Percentiles rank a stretch among this genome's conserved stretches.
phyloP scores from a whole-genome alignment of 2,329 filamentous ascomycete species.

The Zalaria sp. region DNA sequence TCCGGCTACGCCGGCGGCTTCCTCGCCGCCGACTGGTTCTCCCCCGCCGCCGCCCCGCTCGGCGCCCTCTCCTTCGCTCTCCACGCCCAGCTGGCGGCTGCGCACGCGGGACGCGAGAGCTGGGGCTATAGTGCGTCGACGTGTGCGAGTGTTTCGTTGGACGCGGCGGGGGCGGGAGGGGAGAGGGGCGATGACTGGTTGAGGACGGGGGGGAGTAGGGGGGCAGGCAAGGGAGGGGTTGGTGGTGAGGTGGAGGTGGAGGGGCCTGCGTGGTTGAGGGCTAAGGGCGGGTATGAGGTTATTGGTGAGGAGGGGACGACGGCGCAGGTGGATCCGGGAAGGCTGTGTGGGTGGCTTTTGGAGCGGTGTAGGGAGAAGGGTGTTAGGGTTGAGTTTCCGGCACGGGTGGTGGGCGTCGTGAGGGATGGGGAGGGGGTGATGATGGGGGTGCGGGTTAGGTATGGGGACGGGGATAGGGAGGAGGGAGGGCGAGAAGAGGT shows the following conservation, averaged over 20 bases:
- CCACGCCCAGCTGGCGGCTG: constrained; percentile 49
- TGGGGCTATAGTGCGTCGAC: constrained; percentile 49
- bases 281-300: constrained; percentile 41
- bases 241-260: constrained; percentile 21
- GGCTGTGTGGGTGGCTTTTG: constrained; percentile 53
- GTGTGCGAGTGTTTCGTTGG: constrained; percentile 40
- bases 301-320: constrained; percentile 47
- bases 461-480: constrained; percentile 25
- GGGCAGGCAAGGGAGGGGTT: constrained; percentile 43
- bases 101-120: constrained; percentile 40
- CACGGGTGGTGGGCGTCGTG: constrained; percentile 36
- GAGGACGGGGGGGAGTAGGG: constrained; percentile 42
- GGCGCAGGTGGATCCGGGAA: constrained; percentile 52
- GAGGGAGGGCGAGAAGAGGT: constrained; percentile 18
- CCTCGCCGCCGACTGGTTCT: constrained; percentile 60
- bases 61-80: constrained; percentile 56
- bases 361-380: constrained; percentile 42
- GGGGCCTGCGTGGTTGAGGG: constrained; percentile 45
- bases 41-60: constrained; percentile 39
- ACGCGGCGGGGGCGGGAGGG: constrained; percentile 21
- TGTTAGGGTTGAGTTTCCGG: constrained; percentile 53
- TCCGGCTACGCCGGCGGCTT: constrained; percentile 65
- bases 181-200: constrained; percentile 51
- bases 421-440: too few species aligned
- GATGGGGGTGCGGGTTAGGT: too few species aligned